Conservation (phyloP, 2,329 filamentous ascomycete species). For the Coniella lustricola region DNA sequence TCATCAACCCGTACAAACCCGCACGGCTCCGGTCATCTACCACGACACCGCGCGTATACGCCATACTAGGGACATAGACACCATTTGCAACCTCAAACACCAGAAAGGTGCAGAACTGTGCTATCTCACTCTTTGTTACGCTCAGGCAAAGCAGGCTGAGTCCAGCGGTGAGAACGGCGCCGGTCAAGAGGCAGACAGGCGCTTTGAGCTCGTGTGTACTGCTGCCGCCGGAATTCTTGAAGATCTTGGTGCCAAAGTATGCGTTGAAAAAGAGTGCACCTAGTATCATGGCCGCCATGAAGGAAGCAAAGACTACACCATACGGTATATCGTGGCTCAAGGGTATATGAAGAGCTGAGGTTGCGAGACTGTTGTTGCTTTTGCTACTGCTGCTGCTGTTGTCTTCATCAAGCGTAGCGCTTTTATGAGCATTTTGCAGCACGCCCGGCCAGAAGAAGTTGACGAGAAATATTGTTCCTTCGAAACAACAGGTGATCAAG, state of each 20-base stretch:
- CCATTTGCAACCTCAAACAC: conserved; percentile 28
- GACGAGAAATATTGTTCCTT: conserved; percentile 27
- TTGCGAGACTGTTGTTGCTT: too few species aligned
- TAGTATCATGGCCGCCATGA: conserved; percentile 30
- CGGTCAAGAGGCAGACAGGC: conserved; percentile 19
- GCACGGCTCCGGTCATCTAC: conserved; percentile 24
- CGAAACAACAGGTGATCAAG: conserved; percentile 27
- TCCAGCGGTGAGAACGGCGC: conserved; percentile 20
- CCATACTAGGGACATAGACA: conserved; percentile 27
- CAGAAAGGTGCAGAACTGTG: conserved; percentile 23
- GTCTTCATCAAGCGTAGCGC: neutral
- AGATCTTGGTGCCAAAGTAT: neutral
- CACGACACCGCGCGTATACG: conserved; percentile 24
- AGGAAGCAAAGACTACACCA: conserved; percentile 46
- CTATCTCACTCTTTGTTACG: conserved; percentile 18
- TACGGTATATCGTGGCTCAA: conserved; percentile 13
- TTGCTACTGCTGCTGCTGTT: too few species aligned
- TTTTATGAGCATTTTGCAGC: conserved; percentile 23
- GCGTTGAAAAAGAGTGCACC: conserved; percentile 16
- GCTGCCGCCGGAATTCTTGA: neutral
- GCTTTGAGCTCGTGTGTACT: neutral
- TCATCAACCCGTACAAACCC: conserved; percentile 24
- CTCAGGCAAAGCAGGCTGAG: conserved; percentile 20
- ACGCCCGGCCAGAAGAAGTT: conserved; percentile 28
- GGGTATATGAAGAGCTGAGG: too few species aligned